Evolutionary conservation across 2,329 filamentous ascomycete genomes (phyloP), one percentile per base, ranked within the genome.

Genomic region (Ophiostoma perfectum): DNA sequence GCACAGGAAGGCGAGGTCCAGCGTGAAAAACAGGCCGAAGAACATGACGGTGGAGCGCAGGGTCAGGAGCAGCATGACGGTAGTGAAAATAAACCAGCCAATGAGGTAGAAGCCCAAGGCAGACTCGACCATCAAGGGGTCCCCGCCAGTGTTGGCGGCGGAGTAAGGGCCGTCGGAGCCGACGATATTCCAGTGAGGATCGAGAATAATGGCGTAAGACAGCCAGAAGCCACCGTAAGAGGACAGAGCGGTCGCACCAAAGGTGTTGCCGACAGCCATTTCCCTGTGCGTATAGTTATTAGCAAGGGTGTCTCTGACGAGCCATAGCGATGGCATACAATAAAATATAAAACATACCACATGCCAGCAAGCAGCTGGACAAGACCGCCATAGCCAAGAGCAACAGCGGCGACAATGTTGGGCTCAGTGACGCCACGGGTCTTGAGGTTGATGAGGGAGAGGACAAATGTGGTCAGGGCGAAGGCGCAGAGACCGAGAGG

Each of bases 211-310:
- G 71, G 82, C 90, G 74, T 91, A 90, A 12, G 85, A 82, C 75
- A 94, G 85, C 91, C 91, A 94, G 84, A 94, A 94, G 71, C 90
- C 90, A 73, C 91, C 91, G 75, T 91, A 94, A 0, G 90, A 93
- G 9, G 90, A 91, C 69, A 94, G 80, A 27, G 91, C 90, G 38
- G 90, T 93, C 66, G 90, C 91, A 82, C 90, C 90, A 73, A 94
- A 93, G 11, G 91, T 94, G 82, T 94, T 94, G 69, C 90, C 91
- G n/a, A 91, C 84, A 47, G 90, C 90, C 86, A 94, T 91, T 81
- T 94, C 91, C 90, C 90, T 92, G 71, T 62, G 16, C n/a, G 49
- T 11, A 5, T 41, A 38, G n/a, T 42, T 2, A 55, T 14, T 41
- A 39, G 5, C 9, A 38, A 5, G 58, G 12, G 36, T 63, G 27